A percentile compares a stretch with the other conserved stretches of the same genome.
These are phyloP conservation scores for Amborella trichopoda DNA, from an alignment of 164 flowering plant species.

Conservation along the genomic window DNA sequence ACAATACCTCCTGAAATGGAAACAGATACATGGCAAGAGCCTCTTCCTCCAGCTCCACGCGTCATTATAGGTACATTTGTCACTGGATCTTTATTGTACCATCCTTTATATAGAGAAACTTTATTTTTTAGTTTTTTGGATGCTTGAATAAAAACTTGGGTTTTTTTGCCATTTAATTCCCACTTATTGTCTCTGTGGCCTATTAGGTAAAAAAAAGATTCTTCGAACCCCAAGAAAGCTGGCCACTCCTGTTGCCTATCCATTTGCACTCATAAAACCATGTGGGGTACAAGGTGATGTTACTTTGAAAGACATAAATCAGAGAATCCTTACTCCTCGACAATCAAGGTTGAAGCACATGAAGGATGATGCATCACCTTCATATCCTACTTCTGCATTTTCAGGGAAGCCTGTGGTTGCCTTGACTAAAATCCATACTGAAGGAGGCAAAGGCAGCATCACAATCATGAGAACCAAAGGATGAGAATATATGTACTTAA, in stretches of 20 bases:
- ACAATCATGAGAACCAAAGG: conserved; percentile 94
- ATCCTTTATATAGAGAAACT: too few relatives aligned
- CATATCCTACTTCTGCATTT: conserved; percentile 77
- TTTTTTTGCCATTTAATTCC: too few relatives aligned
- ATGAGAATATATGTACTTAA: conserved; percentile 27
- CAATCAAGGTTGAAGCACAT: conserved; percentile 35
- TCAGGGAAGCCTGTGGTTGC: conserved; percentile 95
- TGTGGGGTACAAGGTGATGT: conserved; percentile 66
- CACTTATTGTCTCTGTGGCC: background rate
- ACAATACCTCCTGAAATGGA: conserved; percentile 29
- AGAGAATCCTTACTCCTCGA: conserved; percentile 63
- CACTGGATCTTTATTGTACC: too few relatives aligned
- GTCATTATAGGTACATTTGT: too few relatives aligned
- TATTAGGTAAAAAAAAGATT: conserved; percentile 54
- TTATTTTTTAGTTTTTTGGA: too few relatives aligned
- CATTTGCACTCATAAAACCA: conserved; percentile 87
- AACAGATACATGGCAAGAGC: conserved; percentile 24
- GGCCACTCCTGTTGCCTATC: conserved; percentile 69
- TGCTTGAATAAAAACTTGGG: too few relatives aligned
- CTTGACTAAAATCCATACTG: conserved; percentile 82
- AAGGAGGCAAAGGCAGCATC: conserved; percentile 96
- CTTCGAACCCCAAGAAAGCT: conserved; percentile 43
- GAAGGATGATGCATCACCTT: conserved; percentile 23
- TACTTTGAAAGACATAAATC: conserved; percentile 89
- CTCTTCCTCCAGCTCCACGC: conserved; percentile 24